Evolutionary conservation across 2,329 filamentous ascomycete genomes (phyloP), one percentile per base, ranked within the genome.

Genomic region (Xylaria sp.): DNA sequence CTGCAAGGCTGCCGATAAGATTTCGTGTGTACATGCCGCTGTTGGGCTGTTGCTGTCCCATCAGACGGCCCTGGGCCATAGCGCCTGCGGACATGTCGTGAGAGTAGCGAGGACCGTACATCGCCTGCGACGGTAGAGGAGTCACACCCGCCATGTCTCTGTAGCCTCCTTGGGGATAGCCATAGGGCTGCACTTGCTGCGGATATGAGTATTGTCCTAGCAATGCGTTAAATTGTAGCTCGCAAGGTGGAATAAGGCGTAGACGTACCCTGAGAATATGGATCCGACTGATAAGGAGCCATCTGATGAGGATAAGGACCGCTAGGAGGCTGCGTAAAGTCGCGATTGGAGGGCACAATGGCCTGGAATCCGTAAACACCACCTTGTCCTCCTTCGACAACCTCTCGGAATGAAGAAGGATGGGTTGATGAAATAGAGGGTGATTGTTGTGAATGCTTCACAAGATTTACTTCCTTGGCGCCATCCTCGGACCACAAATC

Each of bases 11-110:
- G 1, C 96, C 96, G 72, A 99, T 98, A 10, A 99, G 87, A 77
- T 98, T 99, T 62, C 95, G 86, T 0, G 94, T 98, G 78, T 95
- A 97, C 93, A 97, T 97, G 65, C 93, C 93, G 46, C 90, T 90
- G 0, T 91, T 90, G 60, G 86, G 75, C 25, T 66, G 69, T 63
- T 78, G 85, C 50, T 78, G 69, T 80, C 86, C 78, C 70, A 81
- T 75, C 23, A 77, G 41, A 34, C 76, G 75, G 62, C 75, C 70
- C 46, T 74, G 75, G 10, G 70, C 78, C 70, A 83, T 81, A 20
- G 80, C 76, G 28, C 76, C 73, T n/a, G 73, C 71, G n/a, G 76
- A 81, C 76, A 81, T 79, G 34, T 81, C 78, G 56, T 80, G 78
- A 13, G 79, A 80, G 25, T 79, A 78, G 63, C 72, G 79, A 74